Evolutionary conservation across 1,139 yeast species (phyloP).

Genomic region (Taphrina deformans): DNA sequence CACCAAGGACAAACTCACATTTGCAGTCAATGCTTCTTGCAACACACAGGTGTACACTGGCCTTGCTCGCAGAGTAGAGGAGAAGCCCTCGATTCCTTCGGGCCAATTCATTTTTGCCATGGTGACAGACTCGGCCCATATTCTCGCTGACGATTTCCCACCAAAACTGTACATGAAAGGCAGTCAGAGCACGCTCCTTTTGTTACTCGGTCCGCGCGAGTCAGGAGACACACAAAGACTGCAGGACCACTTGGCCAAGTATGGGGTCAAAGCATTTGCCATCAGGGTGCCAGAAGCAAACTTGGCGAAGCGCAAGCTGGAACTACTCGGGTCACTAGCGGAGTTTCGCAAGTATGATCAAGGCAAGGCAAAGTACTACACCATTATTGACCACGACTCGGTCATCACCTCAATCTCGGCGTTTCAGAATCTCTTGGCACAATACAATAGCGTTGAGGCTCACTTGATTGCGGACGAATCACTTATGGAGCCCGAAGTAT

Average conservation of each 20-base stretch:
- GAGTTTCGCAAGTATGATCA: slow-evolving; percentile 20
- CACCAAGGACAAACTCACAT: neutral
- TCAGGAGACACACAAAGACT: neutral
- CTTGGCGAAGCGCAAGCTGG: slow-evolving; percentile 13
- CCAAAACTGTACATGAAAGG: slow-evolving; percentile 9
- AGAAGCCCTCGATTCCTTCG: neutral
- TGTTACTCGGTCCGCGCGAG: slow-evolving; percentile 15
- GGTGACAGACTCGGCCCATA: slow-evolving; percentile 21
- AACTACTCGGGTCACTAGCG: slow-evolving; percentile 6
- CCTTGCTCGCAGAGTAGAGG: neutral
- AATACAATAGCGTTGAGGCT: slow-evolving; percentile 15
- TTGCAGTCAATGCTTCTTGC: neutral
- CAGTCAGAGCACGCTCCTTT: slow-evolving; percentile 7
- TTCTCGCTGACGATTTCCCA: slow-evolving; percentile 8
- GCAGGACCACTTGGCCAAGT: neutral
- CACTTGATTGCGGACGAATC: slow-evolving; percentile 21
- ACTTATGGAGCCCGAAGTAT: neutral
- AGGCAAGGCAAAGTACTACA: slow-evolving; percentile 23
- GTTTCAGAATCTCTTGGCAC: slow-evolving; percentile 5
- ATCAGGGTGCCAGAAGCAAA: slow-evolving; percentile 8
- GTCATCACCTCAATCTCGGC: slow-evolving; percentile 2
- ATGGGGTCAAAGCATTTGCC: slow-evolving; percentile 9
- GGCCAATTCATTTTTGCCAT: slow-evolving; percentile 19
- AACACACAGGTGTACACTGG: slow-evolving; percentile 10
- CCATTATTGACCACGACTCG: slow-evolving; percentile 28